Evolutionary conservation across 2,329 filamentous ascomycete genomes (phyloP).

Genomic region (Ascosphaera apis): DNA sequence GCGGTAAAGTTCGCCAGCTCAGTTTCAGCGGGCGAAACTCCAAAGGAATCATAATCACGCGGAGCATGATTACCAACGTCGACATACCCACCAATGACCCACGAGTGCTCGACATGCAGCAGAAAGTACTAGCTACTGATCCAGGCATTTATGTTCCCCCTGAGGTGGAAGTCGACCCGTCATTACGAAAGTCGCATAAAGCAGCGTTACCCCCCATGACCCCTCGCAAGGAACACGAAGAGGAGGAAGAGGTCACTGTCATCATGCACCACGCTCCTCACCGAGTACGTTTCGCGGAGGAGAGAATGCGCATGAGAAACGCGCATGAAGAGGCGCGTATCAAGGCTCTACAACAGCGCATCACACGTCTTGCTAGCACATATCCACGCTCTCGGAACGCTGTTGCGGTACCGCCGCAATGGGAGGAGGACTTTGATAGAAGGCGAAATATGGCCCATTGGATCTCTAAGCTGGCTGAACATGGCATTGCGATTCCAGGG

Average conservation of each 20-base stretch:
- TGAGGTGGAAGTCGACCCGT: constrained; percentile 17
- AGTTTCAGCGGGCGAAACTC: constrained; percentile 27
- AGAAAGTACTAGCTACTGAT: constrained; percentile 24
- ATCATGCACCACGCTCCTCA: constrained; percentile 15
- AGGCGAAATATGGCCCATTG: not conserved
- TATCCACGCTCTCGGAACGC: not conserved
- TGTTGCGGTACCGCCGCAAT: not conserved
- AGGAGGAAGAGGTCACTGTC: constrained; percentile 14
- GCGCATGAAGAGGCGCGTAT: not conserved
- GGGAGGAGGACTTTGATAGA: not conserved
- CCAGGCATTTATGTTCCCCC: constrained; percentile 23
- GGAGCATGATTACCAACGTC: constrained; percentile 25
- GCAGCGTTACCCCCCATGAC: constrained; percentile 1
- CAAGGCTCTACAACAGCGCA: not conserved
- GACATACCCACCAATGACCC: constrained; percentile 22
- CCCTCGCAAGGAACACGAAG: constrained; percentile 9
- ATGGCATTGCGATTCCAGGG: not conserved
- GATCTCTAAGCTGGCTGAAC: not conserved
- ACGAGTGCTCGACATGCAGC: constrained; percentile 25
- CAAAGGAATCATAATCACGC: constrained; percentile 26
- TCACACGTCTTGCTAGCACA: not conserved
- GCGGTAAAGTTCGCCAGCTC: constrained; percentile 28
- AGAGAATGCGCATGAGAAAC: not conserved
- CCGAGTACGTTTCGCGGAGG: not conserved
- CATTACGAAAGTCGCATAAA: constrained; percentile 11